Percentiles rank a stretch among this genome's conserved stretches.
Conservation (phyloP, 805 yeast species). For the Kodamaea fukazawae region DNA sequence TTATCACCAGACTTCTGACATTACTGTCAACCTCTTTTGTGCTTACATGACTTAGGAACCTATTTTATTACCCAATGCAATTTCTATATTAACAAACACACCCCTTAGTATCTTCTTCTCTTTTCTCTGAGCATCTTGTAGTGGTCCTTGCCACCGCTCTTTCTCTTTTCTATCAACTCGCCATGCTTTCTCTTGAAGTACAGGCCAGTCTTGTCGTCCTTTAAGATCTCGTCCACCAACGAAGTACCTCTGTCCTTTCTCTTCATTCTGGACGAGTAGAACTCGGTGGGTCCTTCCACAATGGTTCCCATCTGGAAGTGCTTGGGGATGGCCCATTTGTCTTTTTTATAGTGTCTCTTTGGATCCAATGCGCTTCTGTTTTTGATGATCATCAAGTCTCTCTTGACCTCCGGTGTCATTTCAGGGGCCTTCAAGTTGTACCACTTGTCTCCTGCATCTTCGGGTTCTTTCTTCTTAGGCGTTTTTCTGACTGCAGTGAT, state of each 20-base stretch:
- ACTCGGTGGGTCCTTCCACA: conserved; percentile 78
- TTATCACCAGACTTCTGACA: too few species aligned
- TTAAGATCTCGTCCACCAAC: conserved; percentile 77
- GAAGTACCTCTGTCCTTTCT: conserved; percentile 74
- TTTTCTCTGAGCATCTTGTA: conserved; percentile 61
- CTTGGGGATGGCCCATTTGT: conserved; percentile 72
- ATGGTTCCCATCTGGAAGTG: conserved; percentile 88
- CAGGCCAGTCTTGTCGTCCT: conserved; percentile 62
- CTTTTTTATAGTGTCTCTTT: conserved; percentile 90
- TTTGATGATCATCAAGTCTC: conserved; percentile 75
- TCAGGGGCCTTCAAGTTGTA: conserved; percentile 76
- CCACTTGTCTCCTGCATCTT: conserved; percentile 64
- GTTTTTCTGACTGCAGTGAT: conserved; percentile 23
- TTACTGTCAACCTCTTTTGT: too few species aligned
- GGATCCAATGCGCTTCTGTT: conserved; percentile 93
- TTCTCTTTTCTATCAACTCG: conserved; percentile 67
- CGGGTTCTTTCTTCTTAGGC: conserved; percentile 15
- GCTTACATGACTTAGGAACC: too few species aligned
- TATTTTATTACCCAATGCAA: too few species aligned
- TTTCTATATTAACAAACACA: too few species aligned
- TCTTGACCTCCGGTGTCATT: conserved; percentile 63
- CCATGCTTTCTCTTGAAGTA: conserved; percentile 83
- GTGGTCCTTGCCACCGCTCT: conserved; percentile 64
- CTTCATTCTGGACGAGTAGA: conserved; percentile 61
- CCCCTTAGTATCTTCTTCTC: conserved; percentile 48